Percentiles rank a stretch among this genome's conserved stretches.
Conservation (phyloP, 2,329 filamentous ascomycete species). For the Akanthomyces uredinophilus region DNA sequence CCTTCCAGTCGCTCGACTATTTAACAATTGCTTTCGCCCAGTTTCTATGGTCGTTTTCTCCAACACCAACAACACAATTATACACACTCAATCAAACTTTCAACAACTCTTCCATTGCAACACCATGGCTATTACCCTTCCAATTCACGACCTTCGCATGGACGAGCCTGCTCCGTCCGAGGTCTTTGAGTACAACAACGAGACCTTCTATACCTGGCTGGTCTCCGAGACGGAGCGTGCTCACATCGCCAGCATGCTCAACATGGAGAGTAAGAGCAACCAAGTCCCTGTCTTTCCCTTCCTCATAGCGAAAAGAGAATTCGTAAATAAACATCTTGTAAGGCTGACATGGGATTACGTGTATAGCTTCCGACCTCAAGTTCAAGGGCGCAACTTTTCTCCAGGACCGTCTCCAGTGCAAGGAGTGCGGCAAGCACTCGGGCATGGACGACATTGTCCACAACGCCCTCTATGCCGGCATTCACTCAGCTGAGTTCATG, state of each 20-base stretch:
- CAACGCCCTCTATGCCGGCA: conserved; percentile 12
- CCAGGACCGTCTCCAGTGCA: conserved; percentile 10
- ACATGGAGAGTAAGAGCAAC: background rate
- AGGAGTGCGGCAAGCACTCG: conserved; percentile 11
- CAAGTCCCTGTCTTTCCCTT: background rate
- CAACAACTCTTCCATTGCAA: background rate
- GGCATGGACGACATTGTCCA: conserved; percentile 13
- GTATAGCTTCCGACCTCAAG: background rate
- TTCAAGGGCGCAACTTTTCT: conserved; percentile 1
- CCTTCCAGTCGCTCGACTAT: background rate
- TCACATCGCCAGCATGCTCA: conserved; percentile 11
- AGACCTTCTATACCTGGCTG: conserved; percentile 1
- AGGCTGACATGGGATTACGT: background rate
- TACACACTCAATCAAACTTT: background rate
- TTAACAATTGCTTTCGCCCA: background rate
- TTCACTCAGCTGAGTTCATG: conserved; percentile 12
- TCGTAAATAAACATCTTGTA: background rate
- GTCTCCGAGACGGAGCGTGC: conserved; percentile 3
- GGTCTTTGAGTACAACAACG: background rate
- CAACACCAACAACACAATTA: background rate
- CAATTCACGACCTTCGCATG: background rate
- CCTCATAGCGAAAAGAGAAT: background rate
- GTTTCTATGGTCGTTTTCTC: too few species aligned
- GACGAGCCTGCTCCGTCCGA: conserved; percentile 2
- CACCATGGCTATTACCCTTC: conserved; percentile 4